Percentiles rank a stretch among this genome's conserved stretches.
Conservation (phyloP, 2,329 filamentous ascomycete genomes). For the Arthrobotrys pseudoclavata region DNA sequence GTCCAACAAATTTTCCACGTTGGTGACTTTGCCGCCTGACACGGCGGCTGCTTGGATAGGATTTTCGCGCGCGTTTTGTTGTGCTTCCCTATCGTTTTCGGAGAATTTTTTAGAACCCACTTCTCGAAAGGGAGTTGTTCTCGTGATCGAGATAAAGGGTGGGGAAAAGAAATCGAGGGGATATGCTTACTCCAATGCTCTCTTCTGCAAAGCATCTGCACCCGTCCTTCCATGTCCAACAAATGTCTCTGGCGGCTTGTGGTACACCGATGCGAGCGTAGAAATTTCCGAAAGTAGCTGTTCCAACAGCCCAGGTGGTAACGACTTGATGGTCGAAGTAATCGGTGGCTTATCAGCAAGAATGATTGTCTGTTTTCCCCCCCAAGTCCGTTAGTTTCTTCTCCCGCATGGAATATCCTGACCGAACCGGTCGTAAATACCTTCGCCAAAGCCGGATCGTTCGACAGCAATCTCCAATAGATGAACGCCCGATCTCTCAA, state of each 20-base stretch:
- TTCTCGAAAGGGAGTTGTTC: neutral
- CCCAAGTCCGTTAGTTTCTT: slow-evolving; percentile 37
- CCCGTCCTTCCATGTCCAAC: slow-evolving; percentile 94
- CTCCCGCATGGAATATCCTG: slow-evolving; percentile 1
- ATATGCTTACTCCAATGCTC: slow-evolving; percentile 81
- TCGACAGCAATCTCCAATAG: slow-evolving; percentile 96
- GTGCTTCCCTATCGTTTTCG: slow-evolving; percentile 76
- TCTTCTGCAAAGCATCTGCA: slow-evolving; percentile 92
- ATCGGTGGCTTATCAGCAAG: slow-evolving; percentile 95
- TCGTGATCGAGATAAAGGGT: neutral
- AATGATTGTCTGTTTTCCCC: slow-evolving; percentile 76
- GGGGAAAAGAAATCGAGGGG: neutral
- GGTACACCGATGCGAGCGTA: slow-evolving; percentile 95
- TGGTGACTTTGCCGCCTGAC: slow-evolving; percentile 69
- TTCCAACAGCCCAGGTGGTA: slow-evolving; percentile 86
- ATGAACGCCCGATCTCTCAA: slow-evolving; percentile 97
- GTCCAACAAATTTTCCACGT: slow-evolving; percentile 93
- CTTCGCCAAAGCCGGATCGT: slow-evolving; percentile 90
- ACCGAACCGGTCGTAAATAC: slow-evolving; percentile 66
- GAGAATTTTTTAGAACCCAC: slow-evolving; percentile 15
- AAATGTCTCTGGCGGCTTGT: slow-evolving; percentile 98
- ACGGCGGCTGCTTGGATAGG: slow-evolving; percentile 87
- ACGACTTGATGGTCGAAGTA: slow-evolving; percentile 89
- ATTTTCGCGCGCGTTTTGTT: slow-evolving; percentile 91
- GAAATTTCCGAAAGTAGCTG: slow-evolving; percentile 92